Percentiles rank a stretch among this genome's conserved stretches.
Evolutionary conservation across 129 eudicot genomes (phyloP).

Genomic region (Escallonia herrerae): DNA sequence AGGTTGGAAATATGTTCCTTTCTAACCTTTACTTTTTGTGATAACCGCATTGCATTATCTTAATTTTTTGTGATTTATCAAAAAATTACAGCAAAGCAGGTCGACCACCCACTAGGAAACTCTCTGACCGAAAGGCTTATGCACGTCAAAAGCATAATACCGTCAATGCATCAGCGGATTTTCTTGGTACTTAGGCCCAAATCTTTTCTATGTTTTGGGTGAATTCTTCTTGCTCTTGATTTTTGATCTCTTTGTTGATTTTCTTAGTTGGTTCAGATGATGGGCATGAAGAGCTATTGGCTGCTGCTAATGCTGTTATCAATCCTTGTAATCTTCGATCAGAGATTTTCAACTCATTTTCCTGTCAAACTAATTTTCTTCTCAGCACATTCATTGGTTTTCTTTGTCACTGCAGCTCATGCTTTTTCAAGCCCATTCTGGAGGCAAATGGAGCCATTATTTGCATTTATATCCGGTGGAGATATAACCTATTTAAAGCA

Average conservation of each 20-base stretch:
- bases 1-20: constrained; percentile 30
- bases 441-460: constrained; percentile 70
- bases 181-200: constrained; percentile 45
- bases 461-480: constrained; percentile 53
- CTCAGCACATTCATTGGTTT: constrained; percentile 5
- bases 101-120: constrained; percentile 78
- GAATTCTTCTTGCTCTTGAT: background rate
- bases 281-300: constrained; percentile 77
- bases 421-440: constrained; percentile 66
- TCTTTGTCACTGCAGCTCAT: constrained; percentile 34
- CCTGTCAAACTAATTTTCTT: background rate
- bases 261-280: constrained; percentile 65
- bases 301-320: constrained; percentile 67
- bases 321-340: constrained; percentile 46
- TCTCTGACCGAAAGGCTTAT: constrained; percentile 80
- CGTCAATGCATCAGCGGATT: constrained; percentile 52
- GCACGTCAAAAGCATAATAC: constrained; percentile 65
- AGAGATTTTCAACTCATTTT: constrained; percentile 1
- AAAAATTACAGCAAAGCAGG: constrained; percentile 49
- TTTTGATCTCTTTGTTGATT: constrained; percentile 4
- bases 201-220: constrained; percentile 1
- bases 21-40: background rate
- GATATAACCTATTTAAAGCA: constrained; percentile 50
- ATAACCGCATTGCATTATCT: background rate
- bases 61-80: constrained; percentile 8